Evolutionary conservation across 176 grass and related monocot species (phyloP), one percentile per base, ranked within the genome.

Genomic region (Aegilops longissima): DNA sequence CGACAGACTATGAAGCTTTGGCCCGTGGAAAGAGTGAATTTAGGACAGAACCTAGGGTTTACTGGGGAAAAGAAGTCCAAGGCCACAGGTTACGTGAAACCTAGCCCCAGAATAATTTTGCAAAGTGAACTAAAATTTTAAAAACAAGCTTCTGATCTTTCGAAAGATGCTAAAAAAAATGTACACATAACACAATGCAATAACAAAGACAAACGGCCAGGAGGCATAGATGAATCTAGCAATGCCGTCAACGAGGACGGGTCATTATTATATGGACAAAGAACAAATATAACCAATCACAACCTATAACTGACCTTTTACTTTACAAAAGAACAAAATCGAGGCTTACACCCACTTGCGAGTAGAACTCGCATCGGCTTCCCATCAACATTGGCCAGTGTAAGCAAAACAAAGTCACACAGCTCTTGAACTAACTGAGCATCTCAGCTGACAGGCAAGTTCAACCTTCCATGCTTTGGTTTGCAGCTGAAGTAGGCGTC

Each of bases 261-360:
- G 58, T 40, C 64, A 64, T 78, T 84, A 38, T 47, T 86, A 86
- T 68, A 63, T 24, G 61, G n/a, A 24, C 61, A 63, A 63, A 63
- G 73, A 86, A 83, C 80, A 67, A 70, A 74, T 70, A 65, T 65
- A 85, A 77, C 42, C 80, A 74, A 91, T 73, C 89, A 84, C 78
- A 80, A 27, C 83, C 88, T 92, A 88, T 31, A 81, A 86, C 77
- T 81, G 78, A 84, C 62, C 66, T 72, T 65, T 82, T 79, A 80
- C 70, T 90, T 78, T 73, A 92, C 88, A 90, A 77, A 84, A 86
- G 45, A 77, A 71, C 6, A 81, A 92, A 86, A 72, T 58, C 80
- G 38, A 80, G 61, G 70, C 59, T 13, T 78, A 88, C 71, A 90
- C 70, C 42, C 65, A 70, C 49, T 79, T 79, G 82, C 76, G 80